Base-by-base conservation (phyloP, 108 stramenopile genomes). In the Seminavis robusta region DNA sequence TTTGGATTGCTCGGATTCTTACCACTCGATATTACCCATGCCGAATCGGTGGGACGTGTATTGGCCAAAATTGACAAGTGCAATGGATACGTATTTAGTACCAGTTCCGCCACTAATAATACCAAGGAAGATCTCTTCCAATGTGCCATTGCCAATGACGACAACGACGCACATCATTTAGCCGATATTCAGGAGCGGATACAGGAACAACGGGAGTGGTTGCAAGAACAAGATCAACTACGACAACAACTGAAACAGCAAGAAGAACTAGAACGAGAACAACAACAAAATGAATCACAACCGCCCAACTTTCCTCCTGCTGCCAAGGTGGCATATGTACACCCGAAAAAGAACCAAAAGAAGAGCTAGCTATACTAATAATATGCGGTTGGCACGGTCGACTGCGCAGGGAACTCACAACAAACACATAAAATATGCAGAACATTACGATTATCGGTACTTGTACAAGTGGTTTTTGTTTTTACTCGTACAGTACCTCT, bases 71-170 rank as follows among this genome's bases (percentile, higher is more conserved):
- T 92, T 42, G 91, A 92, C 45, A 81, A 84, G 50, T 81, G 78
- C 73, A 92, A 88, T 72, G 91, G 91, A 26, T 92, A 89, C 56
- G 71, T 92, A 9, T 92, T 85, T 69, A 45, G 17, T 13, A 10
- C 30, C 15, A 48, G 36, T 5, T 45, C 25, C 7, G 33, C 10
- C 10, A 26, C 8, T 6, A 25, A 5, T 5, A 20, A 55, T 16
- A 33, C 28, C 33, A 10, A 7, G 6, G 47, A 65, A 53, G 73
- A 74, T 56, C 11, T 80, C 43, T 80, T 80, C 52, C 58, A 74
- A 29, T 65, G 69, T 56, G 79, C 79, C 11, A 50, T 74, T 5
- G 61, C 60, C 63, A 41, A 46, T 5, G 69, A 74, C 13, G 25
- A 31, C 4, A n/a, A 26, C 7, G 33, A 37, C 5, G 69, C 55